These are phyloP conservation scores for Schizophyllum commune DNA, from an alignment of 1,284 basidiomycete genomes.

Conservation along the genomic window DNA sequence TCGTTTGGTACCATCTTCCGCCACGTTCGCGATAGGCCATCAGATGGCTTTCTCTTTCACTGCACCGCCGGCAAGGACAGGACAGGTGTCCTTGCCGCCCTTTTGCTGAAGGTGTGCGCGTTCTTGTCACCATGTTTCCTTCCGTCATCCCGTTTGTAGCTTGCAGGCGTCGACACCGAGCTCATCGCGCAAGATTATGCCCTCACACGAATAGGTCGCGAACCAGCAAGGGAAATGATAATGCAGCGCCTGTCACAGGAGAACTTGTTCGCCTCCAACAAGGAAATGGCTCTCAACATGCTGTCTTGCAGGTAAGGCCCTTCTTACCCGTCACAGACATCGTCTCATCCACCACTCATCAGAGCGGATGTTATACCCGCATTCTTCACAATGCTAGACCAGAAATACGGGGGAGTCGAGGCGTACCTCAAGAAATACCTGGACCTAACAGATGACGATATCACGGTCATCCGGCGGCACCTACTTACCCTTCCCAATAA, in stretches of 20 bases:
- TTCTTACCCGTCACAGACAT: background rate
- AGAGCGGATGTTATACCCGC: slow-evolving; percentile 68
- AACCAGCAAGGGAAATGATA: slow-evolving; percentile 63
- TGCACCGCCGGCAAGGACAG: slow-evolving; percentile 80
- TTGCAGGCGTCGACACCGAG: slow-evolving; percentile 60
- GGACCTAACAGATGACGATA: slow-evolving; percentile 51
- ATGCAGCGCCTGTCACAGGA: slow-evolving; percentile 59
- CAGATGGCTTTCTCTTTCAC: slow-evolving; percentile 59
- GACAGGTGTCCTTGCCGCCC: slow-evolving; percentile 68
- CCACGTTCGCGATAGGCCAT: slow-evolving; percentile 62
- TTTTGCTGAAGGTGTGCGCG: slow-evolving; percentile 54
- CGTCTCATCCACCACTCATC: background rate
- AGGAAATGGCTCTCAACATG: slow-evolving; percentile 69
- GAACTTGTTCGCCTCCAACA: slow-evolving; percentile 62
- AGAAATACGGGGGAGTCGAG: slow-evolving; percentile 62
- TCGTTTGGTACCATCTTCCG: slow-evolving; percentile 60
- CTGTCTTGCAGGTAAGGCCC: slow-evolving; percentile 57
- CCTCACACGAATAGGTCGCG: slow-evolving; percentile 66
- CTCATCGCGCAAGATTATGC: slow-evolving; percentile 66
- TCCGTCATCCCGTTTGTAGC: slow-evolving; percentile 29
- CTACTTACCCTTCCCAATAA: slow-evolving; percentile 33
- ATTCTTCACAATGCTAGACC: slow-evolving; percentile 49
- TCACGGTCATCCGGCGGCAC: slow-evolving; percentile 51
- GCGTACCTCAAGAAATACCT: slow-evolving; percentile 48
- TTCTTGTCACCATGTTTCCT: background rate